Percentiles rank a stretch among this genome's conserved stretches.
phyloP scores from a whole-genome alignment of 164 flowering plant genomes.

The Vitis amurensis region DNA sequence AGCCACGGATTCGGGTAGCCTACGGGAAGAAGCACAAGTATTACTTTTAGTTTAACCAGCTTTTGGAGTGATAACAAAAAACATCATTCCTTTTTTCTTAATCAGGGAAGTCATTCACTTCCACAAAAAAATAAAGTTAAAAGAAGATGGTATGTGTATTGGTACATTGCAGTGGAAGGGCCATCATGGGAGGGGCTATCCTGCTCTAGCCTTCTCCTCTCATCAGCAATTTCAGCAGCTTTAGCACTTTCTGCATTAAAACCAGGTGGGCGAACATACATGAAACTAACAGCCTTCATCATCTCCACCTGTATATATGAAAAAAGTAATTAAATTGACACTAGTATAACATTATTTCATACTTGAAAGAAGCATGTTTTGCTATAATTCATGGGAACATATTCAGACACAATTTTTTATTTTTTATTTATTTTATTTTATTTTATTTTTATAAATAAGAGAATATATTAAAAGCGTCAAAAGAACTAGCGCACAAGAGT shows the following conservation, averaged over 20 bases:
- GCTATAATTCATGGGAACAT: too few relatives aligned
- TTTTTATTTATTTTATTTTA: too few relatives aligned
- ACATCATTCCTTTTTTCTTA: too few relatives aligned
- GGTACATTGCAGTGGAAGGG: slow-evolving; percentile 34
- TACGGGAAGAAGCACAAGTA: slow-evolving; percentile 12
- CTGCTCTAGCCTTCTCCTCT: slow-evolving; percentile 43
- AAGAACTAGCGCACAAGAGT: too few relatives aligned
- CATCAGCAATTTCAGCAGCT: slow-evolving; percentile 89
- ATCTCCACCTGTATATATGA: slow-evolving; percentile 59
- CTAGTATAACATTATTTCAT: too few relatives aligned
- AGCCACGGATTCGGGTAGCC: slow-evolving; percentile 28
- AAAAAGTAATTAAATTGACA: not conserved
- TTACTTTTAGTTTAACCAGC: not conserved
- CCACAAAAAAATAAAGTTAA: not conserved
- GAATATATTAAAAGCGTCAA: too few relatives aligned
- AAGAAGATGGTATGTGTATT: not conserved
- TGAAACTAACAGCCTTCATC: slow-evolving; percentile 97
- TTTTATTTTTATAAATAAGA: too few relatives aligned
- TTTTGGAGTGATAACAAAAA: too few relatives aligned
- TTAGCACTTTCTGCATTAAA: slow-evolving; percentile 95
- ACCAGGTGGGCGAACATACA: slow-evolving; percentile 99
- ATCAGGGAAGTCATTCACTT: too few relatives aligned
- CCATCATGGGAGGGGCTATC: slow-evolving; percentile 23
- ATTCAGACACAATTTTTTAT: too few relatives aligned
- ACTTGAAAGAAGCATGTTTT: too few relatives aligned